phyloP scores from a whole-genome alignment of 176 grass and related monocot genomes.

The Carex parvula region DNA sequence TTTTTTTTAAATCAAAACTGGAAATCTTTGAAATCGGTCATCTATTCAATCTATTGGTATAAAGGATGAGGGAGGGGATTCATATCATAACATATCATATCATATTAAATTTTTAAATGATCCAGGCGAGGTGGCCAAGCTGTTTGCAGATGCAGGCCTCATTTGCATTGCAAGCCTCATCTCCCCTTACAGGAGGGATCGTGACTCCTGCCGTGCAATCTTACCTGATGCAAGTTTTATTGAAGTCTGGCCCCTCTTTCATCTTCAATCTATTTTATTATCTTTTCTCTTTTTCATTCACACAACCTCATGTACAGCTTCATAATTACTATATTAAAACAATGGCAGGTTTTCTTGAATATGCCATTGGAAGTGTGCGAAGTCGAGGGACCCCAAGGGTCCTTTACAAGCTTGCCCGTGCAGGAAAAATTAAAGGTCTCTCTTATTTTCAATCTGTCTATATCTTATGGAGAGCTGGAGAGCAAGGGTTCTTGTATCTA shows the following conservation, averaged over 20 bases:
- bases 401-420: constrained; percentile 96
- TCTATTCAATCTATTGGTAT: neutral
- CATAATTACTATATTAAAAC: neutral
- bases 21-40: no score
- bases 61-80: neutral
- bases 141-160: constrained; percentile 87
- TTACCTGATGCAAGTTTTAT: constrained; percentile 73
- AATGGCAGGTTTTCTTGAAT: constrained; percentile 90
- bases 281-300: neutral
- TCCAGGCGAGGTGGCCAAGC: constrained; percentile 90
- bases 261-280: neutral
- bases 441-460: constrained; percentile 1
- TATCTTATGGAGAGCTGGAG: neutral
- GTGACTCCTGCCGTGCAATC: constrained; percentile 71
- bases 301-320: neutral
- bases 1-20: no score
- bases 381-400: constrained; percentile 91
- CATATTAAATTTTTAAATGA: neutral
- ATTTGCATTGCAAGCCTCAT: constrained; percentile 98
- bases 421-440: constrained; percentile 88
- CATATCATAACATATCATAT: constrained; percentile 6
- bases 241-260: constrained; percentile 51
- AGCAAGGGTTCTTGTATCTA: neutral
- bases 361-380: constrained; percentile 95
- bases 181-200: constrained; percentile 79